These are phyloP conservation scores for Suhomyces sp. DNA, from an alignment of 805 yeast species.

Conservation along the genomic window DNA sequence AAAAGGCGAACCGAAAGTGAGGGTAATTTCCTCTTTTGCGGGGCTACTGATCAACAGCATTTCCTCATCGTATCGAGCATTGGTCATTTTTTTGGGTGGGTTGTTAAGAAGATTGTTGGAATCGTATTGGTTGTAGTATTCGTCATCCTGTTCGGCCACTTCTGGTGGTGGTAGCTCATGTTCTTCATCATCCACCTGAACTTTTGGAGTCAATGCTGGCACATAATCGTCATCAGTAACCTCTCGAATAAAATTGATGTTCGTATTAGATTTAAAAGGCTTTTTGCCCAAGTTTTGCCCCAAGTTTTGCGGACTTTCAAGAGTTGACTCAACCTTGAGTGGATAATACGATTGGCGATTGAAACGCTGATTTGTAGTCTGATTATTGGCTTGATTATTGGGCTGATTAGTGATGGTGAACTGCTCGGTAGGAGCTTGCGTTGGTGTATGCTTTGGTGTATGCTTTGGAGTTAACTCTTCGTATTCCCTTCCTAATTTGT, in stretches of 20 bases:
- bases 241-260: conserved; percentile 28
- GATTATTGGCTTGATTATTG: not conserved
- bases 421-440: not conserved
- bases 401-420: not conserved
- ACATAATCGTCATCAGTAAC: conserved; percentile 21
- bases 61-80: conserved; percentile 26
- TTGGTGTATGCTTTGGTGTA: not conserved
- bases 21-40: conserved; percentile 1
- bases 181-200: conserved; percentile 5
- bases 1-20: conserved; percentile 33
- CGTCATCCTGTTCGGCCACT: conserved; percentile 8
- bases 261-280: conserved; percentile 14
- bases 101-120: conserved; percentile 18
- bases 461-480: not conserved
- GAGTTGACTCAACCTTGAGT: conserved; percentile 2
- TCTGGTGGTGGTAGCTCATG: not conserved
- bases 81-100: conserved; percentile 24
- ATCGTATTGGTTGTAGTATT: conserved; percentile 15
- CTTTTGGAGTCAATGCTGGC: not conserved
- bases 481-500: not conserved
- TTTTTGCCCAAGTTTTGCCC: not conserved
- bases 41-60: conserved; percentile 22
- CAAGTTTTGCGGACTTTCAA: not conserved
- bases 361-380: not conserved
- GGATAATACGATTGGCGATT: not conserved